These are phyloP conservation scores for Chernovozyma aurita DNA, from an alignment of 1,139 yeast genomes.

Conservation along the genomic window DNA sequence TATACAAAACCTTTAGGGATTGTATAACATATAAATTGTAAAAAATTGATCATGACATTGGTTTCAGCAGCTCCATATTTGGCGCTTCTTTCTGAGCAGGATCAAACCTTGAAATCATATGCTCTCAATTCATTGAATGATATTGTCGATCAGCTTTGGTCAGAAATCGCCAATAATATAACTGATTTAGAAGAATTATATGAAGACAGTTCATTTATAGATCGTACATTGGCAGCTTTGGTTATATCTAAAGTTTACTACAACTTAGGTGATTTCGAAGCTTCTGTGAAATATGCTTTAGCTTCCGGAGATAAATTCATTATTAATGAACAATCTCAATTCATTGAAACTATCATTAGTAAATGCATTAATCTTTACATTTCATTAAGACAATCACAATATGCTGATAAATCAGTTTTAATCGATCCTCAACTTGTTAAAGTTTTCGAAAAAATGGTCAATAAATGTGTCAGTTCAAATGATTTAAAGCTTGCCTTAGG, in stretches of 20 bases:
- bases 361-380: constrained; percentile 87
- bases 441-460: constrained; percentile 83
- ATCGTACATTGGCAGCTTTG: constrained; percentile 82
- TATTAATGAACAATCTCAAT: constrained; percentile 72
- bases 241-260: constrained; percentile 93
- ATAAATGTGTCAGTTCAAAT: constrained; percentile 66
- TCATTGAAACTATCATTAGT: constrained; percentile 88
- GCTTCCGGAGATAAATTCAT: constrained; percentile 81
- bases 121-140: constrained; percentile 80
- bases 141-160: constrained; percentile 91
- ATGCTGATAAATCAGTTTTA: background rate
- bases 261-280: constrained; percentile 89
- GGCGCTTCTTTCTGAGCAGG: constrained; percentile 83
- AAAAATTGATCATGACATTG: constrained; percentile 55
- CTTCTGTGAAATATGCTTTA: constrained; percentile 84
- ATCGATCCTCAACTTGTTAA: constrained; percentile 62
- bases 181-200: constrained; percentile 85
- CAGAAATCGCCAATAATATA: constrained; percentile 90
- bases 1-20: too few relatives aligned
- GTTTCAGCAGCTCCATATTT: constrained; percentile 86
- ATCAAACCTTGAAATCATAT: constrained; percentile 69
- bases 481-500: constrained; percentile 86
- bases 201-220: constrained; percentile 76
- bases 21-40: too few relatives aligned
- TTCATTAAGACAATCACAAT: constrained; percentile 50